Evolutionary conservation across 768 basidiomycete species (phyloP).

Genomic region (Strobilomyces confusus): DNA sequence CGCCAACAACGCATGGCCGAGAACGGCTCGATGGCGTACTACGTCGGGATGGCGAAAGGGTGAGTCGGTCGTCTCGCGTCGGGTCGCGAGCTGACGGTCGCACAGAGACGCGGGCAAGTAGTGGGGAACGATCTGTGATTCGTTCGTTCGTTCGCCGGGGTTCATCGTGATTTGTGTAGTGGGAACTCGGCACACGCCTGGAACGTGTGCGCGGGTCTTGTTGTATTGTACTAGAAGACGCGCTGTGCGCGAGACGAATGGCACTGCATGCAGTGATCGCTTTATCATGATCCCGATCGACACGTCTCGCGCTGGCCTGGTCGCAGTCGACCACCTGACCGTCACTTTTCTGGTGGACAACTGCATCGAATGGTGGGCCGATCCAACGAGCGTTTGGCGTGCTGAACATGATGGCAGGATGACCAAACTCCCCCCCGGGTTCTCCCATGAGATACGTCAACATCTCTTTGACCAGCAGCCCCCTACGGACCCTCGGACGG

Average conservation of each 20-base stretch:
- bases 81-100: not conserved
- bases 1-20: constrained; percentile 71
- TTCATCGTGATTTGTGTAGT: not conserved
- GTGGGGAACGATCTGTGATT: not conserved
- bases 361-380: constrained; percentile 71
- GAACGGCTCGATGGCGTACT: constrained; percentile 58
- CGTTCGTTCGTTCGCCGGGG: constrained; percentile 9
- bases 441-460: constrained; percentile 64
- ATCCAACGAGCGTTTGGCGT: not conserved
- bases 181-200: not conserved
- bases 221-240: not conserved
- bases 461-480: constrained; percentile 54
- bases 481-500: constrained; percentile 39
- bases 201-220: not conserved
- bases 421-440: constrained; percentile 74
- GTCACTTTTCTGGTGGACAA: constrained; percentile 77
- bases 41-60: constrained; percentile 45
- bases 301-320: constrained; percentile 19
- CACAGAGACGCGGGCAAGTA: not conserved
- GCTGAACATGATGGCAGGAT: constrained; percentile 49
- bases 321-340: constrained; percentile 35
- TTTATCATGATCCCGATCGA: not conserved
- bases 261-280: not conserved
- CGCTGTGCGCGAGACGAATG: not conserved
- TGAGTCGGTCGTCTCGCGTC: constrained; percentile 9